Evolutionary conservation across 345 rosid species (phyloP).

Genomic region (Litchi chinensis): DNA sequence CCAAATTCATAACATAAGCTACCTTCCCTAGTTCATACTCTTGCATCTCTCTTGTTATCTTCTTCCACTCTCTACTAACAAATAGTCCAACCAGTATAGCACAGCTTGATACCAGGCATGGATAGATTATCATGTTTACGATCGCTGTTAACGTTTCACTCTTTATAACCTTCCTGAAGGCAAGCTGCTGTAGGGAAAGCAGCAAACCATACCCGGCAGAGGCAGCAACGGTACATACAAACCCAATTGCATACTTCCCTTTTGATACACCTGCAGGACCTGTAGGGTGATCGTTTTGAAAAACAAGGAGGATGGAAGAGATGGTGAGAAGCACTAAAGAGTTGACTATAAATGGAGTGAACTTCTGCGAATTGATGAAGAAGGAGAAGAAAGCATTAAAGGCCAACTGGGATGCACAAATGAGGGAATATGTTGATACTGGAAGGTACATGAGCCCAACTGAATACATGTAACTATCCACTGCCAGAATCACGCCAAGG

Average conservation of each 20-base stretch:
- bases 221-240: conserved; percentile 45
- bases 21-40: conserved; percentile 45
- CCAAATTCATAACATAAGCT: conserved; percentile 43
- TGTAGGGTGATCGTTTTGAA: conserved; percentile 28
- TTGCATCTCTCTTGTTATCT: conserved; percentile 43
- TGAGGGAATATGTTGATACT: conserved; percentile 54
- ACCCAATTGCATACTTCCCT: conserved; percentile 39
- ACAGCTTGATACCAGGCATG: conserved; percentile 34
- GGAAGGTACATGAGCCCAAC: conserved; percentile 61
- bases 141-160: conserved; percentile 34
- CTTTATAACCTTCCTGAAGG: conserved; percentile 41
- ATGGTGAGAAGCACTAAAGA: conserved; percentile 54
- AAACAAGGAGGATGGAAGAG: conserved; percentile 58
- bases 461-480: conserved; percentile 38
- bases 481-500: conserved; percentile 30
- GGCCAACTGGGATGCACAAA: conserved; percentile 57
- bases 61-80: conserved; percentile 52
- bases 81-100: conserved; percentile 50
- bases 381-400: conserved; percentile 49
- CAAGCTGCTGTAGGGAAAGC: conserved; percentile 30
- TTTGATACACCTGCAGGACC: conserved; percentile 14
- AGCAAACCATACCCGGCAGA: conserved; percentile 44
- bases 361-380: conserved; percentile 52
- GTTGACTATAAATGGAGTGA: conserved; percentile 50
- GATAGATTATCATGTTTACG: conserved; percentile 38